phyloP scores from a whole-genome alignment of 495 filamentous ascomycete genomes.

The Tetracladium marchalianum region DNA sequence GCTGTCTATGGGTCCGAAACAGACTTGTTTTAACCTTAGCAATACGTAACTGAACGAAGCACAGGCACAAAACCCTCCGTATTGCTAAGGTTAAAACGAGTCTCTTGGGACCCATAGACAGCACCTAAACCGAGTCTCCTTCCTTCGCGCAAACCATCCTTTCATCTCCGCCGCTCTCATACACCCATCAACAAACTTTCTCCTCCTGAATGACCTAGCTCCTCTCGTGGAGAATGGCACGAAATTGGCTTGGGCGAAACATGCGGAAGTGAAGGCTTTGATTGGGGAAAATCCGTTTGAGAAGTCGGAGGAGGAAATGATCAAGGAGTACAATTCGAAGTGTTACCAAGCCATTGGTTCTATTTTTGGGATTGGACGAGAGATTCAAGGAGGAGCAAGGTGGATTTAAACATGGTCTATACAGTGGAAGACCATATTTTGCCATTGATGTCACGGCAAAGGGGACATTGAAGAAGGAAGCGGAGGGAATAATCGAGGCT shows the following conservation, averaged over 20 bases:
- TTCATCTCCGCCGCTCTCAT: slow-evolving; percentile 72
- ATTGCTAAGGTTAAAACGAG: no score
- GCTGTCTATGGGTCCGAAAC: no score
- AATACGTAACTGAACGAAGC: no score
- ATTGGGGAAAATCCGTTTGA: slow-evolving; percentile 63
- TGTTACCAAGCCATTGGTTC: slow-evolving; percentile 49
- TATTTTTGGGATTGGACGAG: slow-evolving; percentile 87
- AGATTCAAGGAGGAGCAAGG: slow-evolving; percentile 27
- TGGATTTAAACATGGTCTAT: slow-evolving; percentile 32
- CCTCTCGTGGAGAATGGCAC: slow-evolving; percentile 55
- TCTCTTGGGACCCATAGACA: no score
- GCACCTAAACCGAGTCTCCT: slow-evolving; percentile 64
- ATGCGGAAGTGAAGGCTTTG: slow-evolving; percentile 55
- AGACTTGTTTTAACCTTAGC: no score
- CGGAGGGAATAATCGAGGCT: slow-evolving; percentile 28
- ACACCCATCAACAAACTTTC: slow-evolving; percentile 59
- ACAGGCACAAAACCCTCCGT: no score
- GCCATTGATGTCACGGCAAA: slow-evolving; percentile 80
- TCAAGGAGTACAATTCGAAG: slow-evolving; percentile 66
- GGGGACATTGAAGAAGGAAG: slow-evolving; percentile 36
- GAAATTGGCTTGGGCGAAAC: slow-evolving; percentile 49
- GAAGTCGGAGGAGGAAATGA: slow-evolving; percentile 59
- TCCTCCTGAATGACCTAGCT: slow-evolving; percentile 69
- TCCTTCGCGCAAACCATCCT: slow-evolving; percentile 66
- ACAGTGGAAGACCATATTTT: slow-evolving; percentile 73